Percentiles rank a stretch among this genome's conserved stretches.
phyloP scores from a whole-genome alignment of 2,329 filamentous ascomycete genomes.

The Xylaria sp. region DNA sequence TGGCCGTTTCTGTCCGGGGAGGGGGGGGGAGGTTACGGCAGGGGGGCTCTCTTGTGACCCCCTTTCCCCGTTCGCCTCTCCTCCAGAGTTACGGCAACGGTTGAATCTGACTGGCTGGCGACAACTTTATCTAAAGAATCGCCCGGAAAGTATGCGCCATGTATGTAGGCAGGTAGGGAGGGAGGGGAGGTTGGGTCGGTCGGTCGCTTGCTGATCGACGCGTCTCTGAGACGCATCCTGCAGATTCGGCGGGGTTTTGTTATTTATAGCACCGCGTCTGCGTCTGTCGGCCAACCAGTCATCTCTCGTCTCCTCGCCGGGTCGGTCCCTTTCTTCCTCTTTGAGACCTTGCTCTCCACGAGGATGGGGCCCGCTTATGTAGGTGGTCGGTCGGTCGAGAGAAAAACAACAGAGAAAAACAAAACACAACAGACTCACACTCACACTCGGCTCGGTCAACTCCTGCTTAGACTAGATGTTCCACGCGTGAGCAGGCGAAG shows the following conservation, averaged over 20 bases:
- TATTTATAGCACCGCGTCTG: constrained; percentile 37
- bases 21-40: neutral
- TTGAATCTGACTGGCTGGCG: too few relatives aligned
- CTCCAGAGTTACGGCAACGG: constrained; percentile 8
- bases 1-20: constrained; percentile 27
- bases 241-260: constrained; percentile 25
- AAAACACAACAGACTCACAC: neutral
- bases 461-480: neutral
- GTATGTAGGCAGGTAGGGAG: neutral
- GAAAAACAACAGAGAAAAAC: neutral
- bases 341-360: neutral
- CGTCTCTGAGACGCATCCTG: constrained; percentile 36
- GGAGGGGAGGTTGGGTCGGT: neutral
- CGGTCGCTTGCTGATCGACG: constrained; percentile 33
- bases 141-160: too few relatives aligned
- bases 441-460: neutral
- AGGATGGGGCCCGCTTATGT: neutral
- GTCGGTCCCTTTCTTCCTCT: constrained; percentile 8
- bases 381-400: neutral
- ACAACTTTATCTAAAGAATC: too few relatives aligned
- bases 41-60: constrained; percentile 20
- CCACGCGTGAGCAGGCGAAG: neutral
- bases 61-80: constrained; percentile 17
- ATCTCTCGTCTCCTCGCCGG: neutral
- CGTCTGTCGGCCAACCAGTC: constrained; percentile 15